Evolutionary conservation across 208 protist species (phyloP), one percentile per base, ranked within the genome.

Genomic region (Crithidia expoeki): DNA sequence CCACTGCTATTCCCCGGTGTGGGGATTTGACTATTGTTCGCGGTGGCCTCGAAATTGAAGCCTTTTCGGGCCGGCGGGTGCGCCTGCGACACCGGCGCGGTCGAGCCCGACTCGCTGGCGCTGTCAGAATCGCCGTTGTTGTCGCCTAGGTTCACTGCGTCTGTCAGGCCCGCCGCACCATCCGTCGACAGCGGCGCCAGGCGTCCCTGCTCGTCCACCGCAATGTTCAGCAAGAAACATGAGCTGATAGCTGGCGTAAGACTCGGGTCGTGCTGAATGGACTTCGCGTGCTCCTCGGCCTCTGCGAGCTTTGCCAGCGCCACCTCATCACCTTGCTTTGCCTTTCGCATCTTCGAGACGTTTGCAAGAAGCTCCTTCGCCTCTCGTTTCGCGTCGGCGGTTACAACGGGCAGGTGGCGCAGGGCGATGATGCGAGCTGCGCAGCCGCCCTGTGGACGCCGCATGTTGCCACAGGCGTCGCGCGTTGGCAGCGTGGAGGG

Each of bases 371-470:
- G 44, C 27, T 72, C 44, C 64, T 67, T 66, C 0, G 72, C 72
- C 19, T 62, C 4, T 7, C 2, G 64, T 33, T 67, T 77, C n/a
- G 50, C 36, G 16, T 57, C 64, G 9, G 33, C 44, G 38, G 72
- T 58, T 19, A 77, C 72, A n/a, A 77, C 50, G n/a, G 72, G 62
- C 12, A 72, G 46, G 6, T 51, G 30, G 3, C 76, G 65, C 14
- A 81, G 71, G 34, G 56, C 64, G 40, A 76, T 74, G 49, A 81
- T 49, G 51, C 71, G 76, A 7, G 76, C 76, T 10, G 66, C 65
- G 46, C 76, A 77, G 49, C 76, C 60, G 47, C 72, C 72, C n/a
- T 60, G 50, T 21, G 72, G 59, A 14, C 56, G 72, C 16, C 70
- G 60, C 44, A 68, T 11, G 2, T 61, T 21, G 6, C 57, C 60